phyloP scores from a whole-genome alignment of 208 protist genomes.

The Wallacemonas sp. region DNA sequence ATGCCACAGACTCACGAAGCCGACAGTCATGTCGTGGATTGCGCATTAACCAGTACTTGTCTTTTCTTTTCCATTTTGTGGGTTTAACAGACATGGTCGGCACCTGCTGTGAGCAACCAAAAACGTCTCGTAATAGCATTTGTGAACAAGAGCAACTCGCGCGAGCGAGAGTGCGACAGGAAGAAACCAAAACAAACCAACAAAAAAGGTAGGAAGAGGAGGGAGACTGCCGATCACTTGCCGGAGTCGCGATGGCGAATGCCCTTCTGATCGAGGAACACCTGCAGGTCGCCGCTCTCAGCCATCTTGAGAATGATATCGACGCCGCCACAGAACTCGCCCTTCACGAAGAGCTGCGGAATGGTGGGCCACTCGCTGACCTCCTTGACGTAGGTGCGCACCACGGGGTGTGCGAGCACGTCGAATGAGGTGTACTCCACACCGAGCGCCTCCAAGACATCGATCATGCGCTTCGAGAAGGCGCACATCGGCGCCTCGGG shows the following conservation, averaged over 20 bases:
- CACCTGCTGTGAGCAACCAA: neutral
- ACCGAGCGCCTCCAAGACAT: conserved; percentile 92
- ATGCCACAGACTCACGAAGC: too few relatives aligned
- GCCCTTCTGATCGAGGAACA: conserved; percentile 80
- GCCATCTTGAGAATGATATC: conserved; percentile 95
- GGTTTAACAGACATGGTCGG: conserved; percentile 1
- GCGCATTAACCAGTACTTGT: too few relatives aligned
- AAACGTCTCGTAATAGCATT: neutral
- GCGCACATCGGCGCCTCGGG: conserved; percentile 96
- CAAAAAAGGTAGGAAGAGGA: too few relatives aligned
- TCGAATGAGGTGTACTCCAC: conserved; percentile 94
- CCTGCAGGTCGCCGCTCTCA: conserved; percentile 80
- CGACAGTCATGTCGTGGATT: too few relatives aligned
- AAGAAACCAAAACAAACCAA: conserved; percentile 1
- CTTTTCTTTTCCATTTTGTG: neutral
- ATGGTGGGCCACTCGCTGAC: conserved; percentile 97
- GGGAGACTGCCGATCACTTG: too few relatives aligned
- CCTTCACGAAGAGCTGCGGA: conserved; percentile 96
- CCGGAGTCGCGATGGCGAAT: conserved; percentile 66
- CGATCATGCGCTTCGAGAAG: conserved; percentile 93
- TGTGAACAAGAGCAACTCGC: conserved; percentile 20
- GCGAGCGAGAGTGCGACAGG: conserved; percentile 3
- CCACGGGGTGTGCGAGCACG: conserved; percentile 90
- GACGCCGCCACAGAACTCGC: conserved; percentile 94
- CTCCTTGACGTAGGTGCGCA: conserved; percentile 95